phyloP scores from a whole-genome alignment of 2,329 filamentous ascomycete genomes.

The Hymenoscyphus fraxineus region DNA sequence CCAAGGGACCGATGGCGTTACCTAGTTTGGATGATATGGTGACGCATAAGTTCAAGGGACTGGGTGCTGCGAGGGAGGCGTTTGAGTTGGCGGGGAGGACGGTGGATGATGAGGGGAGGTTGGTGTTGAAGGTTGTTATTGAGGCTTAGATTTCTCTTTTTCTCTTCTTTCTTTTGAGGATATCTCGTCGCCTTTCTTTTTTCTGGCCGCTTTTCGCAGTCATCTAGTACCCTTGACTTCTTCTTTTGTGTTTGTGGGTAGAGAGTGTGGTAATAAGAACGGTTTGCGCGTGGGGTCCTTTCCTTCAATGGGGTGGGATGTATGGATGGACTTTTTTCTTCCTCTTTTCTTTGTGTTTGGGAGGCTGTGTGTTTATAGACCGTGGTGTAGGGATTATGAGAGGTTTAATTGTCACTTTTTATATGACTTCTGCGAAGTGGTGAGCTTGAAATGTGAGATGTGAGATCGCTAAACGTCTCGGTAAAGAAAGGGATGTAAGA shows the following conservation, averaged over 20 bases:
- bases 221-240: not conserved
- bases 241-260: slow-evolving; percentile 13
- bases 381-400: not conserved
- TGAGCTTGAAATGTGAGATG: not conserved
- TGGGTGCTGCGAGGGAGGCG: slow-evolving; percentile 58
- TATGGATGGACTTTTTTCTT: not conserved
- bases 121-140: slow-evolving; percentile 71
- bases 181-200: no score
- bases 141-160: slow-evolving; percentile 49
- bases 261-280: not conserved
- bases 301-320: not conserved
- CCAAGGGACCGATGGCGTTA: slow-evolving; percentile 42
- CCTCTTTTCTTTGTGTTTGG: not conserved
- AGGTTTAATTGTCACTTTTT: not conserved
- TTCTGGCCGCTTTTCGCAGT: no score
- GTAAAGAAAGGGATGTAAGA: no score
- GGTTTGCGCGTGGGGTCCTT: not conserved
- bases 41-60: slow-evolving; percentile 67
- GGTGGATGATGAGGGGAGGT: slow-evolving; percentile 60
- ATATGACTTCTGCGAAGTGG: not conserved
- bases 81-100: slow-evolving; percentile 70
- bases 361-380: not conserved
- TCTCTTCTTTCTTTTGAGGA: not conserved
- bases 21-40: slow-evolving; percentile 67
- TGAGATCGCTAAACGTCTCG: no score